These are phyloP conservation scores for Candida tibetensis DNA, from an alignment of 805 yeast genomes.

Conservation along the genomic window DNA sequence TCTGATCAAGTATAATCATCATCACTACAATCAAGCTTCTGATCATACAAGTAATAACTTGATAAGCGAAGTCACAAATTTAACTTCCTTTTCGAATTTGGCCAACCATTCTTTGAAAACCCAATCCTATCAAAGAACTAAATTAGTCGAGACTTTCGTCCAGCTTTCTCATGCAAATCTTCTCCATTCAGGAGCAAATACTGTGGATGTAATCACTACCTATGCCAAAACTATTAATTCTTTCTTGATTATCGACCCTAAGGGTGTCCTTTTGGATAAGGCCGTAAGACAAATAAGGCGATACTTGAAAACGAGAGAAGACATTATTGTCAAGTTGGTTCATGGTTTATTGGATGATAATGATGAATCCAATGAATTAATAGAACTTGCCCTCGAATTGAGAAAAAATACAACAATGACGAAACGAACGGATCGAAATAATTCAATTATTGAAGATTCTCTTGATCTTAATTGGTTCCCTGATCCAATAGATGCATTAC, in stretches of 20 bases:
- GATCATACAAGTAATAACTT: conserved; percentile 1
- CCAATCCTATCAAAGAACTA: conserved; percentile 46
- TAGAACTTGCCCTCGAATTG: conserved; percentile 56
- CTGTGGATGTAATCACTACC: conserved; percentile 64
- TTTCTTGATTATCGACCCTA: conserved; percentile 76
- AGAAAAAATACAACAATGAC: conserved; percentile 17
- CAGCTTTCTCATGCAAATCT: conserved; percentile 43
- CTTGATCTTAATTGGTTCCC: conserved; percentile 68
- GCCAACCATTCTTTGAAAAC: conserved; percentile 19
- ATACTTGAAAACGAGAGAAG: conserved; percentile 69
- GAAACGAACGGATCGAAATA: conserved; percentile 1
- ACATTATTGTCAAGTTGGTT: conserved; percentile 68
- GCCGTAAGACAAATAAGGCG: conserved; percentile 74
- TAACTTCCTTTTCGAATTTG: conserved; percentile 11
- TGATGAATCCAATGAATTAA: conserved; percentile 40
- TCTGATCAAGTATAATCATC: conserved; percentile 21
- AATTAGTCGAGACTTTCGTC: conserved; percentile 51
- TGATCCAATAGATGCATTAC: conserved; percentile 87
- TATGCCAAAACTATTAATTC: conserved; percentile 72
- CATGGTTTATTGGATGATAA: conserved; percentile 58
- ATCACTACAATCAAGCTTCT: conserved; percentile 3
- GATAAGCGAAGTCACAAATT: conserved; percentile 3
- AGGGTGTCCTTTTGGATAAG: conserved; percentile 77
- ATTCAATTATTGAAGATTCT: conserved; percentile 24
- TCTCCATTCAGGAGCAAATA: conserved; percentile 79